Conservation (phyloP, 495 filamentous ascomycete genomes). For the Podospora bellae-mahoneyi region DNA sequence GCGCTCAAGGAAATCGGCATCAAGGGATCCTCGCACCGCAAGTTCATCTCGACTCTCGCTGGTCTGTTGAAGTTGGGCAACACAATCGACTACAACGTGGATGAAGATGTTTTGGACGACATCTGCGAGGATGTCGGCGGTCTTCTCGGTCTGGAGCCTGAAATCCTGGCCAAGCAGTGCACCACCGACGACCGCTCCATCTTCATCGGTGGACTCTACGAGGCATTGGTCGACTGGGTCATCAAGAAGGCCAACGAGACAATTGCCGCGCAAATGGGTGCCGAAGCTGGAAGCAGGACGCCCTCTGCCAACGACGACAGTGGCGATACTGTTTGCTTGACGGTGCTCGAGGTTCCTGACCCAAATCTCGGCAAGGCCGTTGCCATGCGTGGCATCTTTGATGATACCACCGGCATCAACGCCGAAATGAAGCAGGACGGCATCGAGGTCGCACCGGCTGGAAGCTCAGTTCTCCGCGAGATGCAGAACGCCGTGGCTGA, state of each 20-base stretch:
- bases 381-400: constrained; percentile 83
- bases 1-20: constrained; percentile 87
- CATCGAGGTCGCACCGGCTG: constrained; percentile 62
- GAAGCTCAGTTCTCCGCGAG: constrained; percentile 76
- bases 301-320: constrained; percentile 62
- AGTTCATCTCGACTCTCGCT: constrained; percentile 77
- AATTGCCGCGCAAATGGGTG: constrained; percentile 68
- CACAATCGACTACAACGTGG: constrained; percentile 77
- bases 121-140: constrained; percentile 88
- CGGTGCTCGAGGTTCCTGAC: constrained; percentile 80
- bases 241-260: constrained; percentile 85
- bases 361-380: constrained; percentile 78
- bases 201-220: constrained; percentile 83
- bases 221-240: constrained; percentile 94
- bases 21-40: constrained; percentile 74
- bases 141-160: constrained; percentile 81
- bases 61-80: constrained; percentile 90
- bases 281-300: constrained; percentile 51
- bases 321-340: constrained; percentile 83
- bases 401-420: constrained; percentile 89
- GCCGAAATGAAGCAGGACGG: constrained; percentile 96
- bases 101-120: constrained; percentile 79
- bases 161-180: constrained; percentile 73
- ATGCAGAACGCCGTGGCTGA: constrained; percentile 78
- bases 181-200: constrained; percentile 78